phyloP scores from a whole-genome alignment of 345 rosid genomes.

The Cardamine occulta region DNA sequence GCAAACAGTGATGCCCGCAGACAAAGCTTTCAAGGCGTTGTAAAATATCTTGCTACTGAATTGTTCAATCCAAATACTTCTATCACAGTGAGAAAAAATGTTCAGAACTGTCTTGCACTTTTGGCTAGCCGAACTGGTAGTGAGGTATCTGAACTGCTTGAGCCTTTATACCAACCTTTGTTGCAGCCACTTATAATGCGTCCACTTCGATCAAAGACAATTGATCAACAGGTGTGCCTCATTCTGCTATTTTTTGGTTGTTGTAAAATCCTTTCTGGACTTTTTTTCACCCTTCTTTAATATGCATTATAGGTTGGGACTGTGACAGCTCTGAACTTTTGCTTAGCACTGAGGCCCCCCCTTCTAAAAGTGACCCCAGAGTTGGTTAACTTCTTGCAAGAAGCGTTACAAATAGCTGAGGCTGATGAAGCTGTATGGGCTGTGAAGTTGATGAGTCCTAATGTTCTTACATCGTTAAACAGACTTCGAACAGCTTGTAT shows the following conservation, averaged over 20 bases:
- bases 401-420: slow-evolving; percentile 97
- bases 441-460: slow-evolving; percentile 89
- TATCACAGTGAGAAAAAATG: slow-evolving; percentile 83
- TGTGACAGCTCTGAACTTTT: slow-evolving; percentile 92
- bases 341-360: slow-evolving; percentile 96
- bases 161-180: slow-evolving; percentile 82
- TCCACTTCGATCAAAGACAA: slow-evolving; percentile 85
- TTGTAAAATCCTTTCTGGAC: slow-evolving; percentile 18
- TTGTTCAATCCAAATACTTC: slow-evolving; percentile 89
- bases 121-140: slow-evolving; percentile 97
- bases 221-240: slow-evolving; percentile 96
- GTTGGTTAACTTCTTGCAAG: slow-evolving; percentile 91
- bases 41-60: slow-evolving; percentile 91
- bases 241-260: slow-evolving; percentile 20
- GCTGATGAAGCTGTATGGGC: slow-evolving; percentile 93
- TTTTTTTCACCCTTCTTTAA: slow-evolving; percentile 40
- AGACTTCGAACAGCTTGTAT: slow-evolving; percentile 94
- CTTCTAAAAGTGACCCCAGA: slow-evolving; percentile 95
- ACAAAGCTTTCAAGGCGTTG: slow-evolving; percentile 89
- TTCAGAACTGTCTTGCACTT: slow-evolving; percentile 92
- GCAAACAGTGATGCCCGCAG: slow-evolving; percentile 86
- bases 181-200: slow-evolving; percentile 89
- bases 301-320: slow-evolving; percentile 77
- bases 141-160: slow-evolving; percentile 96
- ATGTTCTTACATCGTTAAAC: slow-evolving; percentile 74